Conservation (phyloP, 2,329 filamentous ascomycete genomes). For the Chrysosphaeria jannelii region DNA sequence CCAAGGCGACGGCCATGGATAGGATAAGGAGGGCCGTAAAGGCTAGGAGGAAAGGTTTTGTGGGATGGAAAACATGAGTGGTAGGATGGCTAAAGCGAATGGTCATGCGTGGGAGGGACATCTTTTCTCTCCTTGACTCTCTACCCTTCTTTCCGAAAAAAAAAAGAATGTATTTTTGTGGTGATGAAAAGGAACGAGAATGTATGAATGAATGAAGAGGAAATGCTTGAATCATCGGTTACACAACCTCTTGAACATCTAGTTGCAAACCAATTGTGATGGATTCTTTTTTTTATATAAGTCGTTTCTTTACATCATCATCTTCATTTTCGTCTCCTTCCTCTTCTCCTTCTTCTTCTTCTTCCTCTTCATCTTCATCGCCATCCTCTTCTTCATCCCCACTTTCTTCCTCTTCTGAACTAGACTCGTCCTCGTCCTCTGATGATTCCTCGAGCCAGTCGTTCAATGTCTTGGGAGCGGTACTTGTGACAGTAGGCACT, state of each 20-base stretch:
- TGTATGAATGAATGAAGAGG: no score
- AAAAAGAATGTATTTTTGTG: no score
- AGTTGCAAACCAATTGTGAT: no score
- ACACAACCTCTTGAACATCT: no score
- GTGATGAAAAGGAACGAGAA: no score
- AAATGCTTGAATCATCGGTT: no score
- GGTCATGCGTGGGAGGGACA: no score
- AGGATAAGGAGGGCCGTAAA: slow-evolving; percentile 21
- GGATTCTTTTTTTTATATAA: no score
- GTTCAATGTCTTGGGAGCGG: slow-evolving; percentile 41
- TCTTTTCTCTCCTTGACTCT: no score
- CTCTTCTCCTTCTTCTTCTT: slow-evolving; percentile 11
- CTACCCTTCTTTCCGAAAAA: no score
- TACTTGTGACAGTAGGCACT: slow-evolving; percentile 1
- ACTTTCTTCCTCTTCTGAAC: slow-evolving; percentile 21
- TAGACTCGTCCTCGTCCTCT: slow-evolving; percentile 17
- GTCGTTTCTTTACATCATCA: slow-evolving; percentile 1
- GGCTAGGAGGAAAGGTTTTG: slow-evolving; percentile 14
- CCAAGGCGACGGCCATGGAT: slow-evolving; percentile 29
- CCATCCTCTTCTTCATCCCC: slow-evolving; percentile 15
- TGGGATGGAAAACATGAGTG: slow-evolving; percentile 9
- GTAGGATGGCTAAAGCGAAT: no score
- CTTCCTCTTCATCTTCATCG: slow-evolving; percentile 18
- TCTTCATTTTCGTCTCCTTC: slow-evolving; percentile 2
- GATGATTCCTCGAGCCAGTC: slow-evolving; percentile 46